Base-by-base conservation (phyloP, 306 rosid genomes). In the Adenanthera pavonina region DNA sequence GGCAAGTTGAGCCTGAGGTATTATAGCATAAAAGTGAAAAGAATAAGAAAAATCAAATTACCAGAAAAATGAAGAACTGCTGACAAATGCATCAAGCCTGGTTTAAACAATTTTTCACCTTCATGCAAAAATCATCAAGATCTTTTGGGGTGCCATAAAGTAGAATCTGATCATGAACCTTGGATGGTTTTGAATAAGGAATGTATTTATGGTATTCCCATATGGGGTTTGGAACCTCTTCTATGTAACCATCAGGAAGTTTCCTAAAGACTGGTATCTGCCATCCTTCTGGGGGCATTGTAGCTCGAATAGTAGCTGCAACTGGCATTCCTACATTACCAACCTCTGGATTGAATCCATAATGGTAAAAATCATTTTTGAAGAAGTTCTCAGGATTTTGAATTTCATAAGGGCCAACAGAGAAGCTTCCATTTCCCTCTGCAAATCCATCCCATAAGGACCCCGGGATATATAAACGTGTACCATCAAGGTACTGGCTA, bases 361-460 rank as follows among this genome's bases (percentile, higher is more conserved):
- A 91, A 5, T 78, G 17, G 78, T 95, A 92, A 78, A 54, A 95
- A 43, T 77, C 52, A 69, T 85, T 87, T 83, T 85, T 83, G 85
- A 92, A 92, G 87, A 90, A 95, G 83, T 85, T 87, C 89, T 92
- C 98, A 2, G 98, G 95, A 82, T 91, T 85, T 86, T 92, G 98
- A 82, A 95, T 95, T 84, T 90, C 97, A 51, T 95, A 92, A 80
- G 98, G 98, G 71, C 98, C 98, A 80, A 92, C 98, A 65, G 91
- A 83, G 83, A 88, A 95, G 83, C 84, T 80, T 72, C 98, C 98
- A 78, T 80, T 88, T 77, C 98, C 97, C 87, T 92, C 84, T 71
- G 97, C 97, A 89, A 95, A 95, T 57, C 97, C 97, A 80, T 92
- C 97, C 97, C 98, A 95, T 89, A 95, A 61, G 66, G 98, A 95